Base-by-base conservation (phyloP, 495 filamentous ascomycete genomes). In the Lentithecium fluviatile region DNA sequence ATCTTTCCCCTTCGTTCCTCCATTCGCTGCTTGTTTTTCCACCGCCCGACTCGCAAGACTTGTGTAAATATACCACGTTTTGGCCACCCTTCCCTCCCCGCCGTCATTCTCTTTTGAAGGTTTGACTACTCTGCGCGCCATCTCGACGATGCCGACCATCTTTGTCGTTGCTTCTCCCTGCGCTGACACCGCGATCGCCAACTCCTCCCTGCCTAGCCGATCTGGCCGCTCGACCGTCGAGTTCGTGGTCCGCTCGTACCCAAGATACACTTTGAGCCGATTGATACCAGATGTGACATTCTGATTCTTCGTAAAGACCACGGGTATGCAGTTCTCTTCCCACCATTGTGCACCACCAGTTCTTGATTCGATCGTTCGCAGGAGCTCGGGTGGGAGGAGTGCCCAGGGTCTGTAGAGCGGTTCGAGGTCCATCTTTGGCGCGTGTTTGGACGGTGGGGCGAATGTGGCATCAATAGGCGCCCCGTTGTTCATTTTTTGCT, bases 61-160 rank as follows among this genome's bases (percentile, higher is more conserved):
- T 13, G 48, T 58, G 24, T 64, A 64, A 6, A 43, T 11, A 21
- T 19, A 64, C 60, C 60, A 59, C 38, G 7, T 36, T n/a, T 54
- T 20, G 15, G 20, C 42, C 11, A 34, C 26, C 2, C 34, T 32
- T 34, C 49, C 62, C 19, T 12, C 37, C 24, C 21, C 48, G n/a
- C 2, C 40, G 6, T 23, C 50, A 8, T 29, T 25, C 38, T 36
- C 21, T 2, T 12, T 29, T 2, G 13, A 7, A 10, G 17, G 2
- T 4, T 45, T 52, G 20, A 59, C 37, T n/a, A 59, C 48, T n/a
- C 50, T 36, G 45, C 56, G 57, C 37, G 24, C 8, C 20, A 64
- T 40, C 43, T 60, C 62, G 1, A 55, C 25, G 3, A 65, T 45
- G 23, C 43, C 25, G 5, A 40, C 50, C 32, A 56, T 26, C 34